phyloP scores from a whole-genome alignment of 257 asterid species.

The Solanum corneliomulleri region DNA sequence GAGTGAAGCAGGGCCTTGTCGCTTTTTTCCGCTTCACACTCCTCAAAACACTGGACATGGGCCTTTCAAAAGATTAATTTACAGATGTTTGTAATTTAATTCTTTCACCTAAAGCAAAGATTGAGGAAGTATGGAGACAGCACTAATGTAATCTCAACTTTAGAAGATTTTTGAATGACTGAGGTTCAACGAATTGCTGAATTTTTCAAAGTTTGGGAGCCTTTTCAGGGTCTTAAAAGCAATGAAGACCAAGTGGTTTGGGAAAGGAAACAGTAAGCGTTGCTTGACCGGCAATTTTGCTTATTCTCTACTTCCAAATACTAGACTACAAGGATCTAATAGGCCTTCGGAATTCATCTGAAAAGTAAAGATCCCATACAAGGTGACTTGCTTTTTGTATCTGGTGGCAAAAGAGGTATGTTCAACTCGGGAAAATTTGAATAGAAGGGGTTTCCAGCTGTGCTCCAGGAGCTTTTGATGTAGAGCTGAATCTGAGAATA shows the following conservation, averaged over 20 bases:
- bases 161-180: not conserved
- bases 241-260: not conserved
- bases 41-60: not conserved
- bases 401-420: not conserved
- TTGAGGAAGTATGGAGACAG: not conserved
- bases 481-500: not conserved
- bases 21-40: not conserved
- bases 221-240: not conserved
- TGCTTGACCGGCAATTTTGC: not conserved
- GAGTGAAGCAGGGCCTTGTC: no score
- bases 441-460: not conserved
- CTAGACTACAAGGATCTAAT: not conserved
- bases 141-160: not conserved
- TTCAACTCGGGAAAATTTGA: not conserved
- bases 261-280: not conserved
- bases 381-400: not conserved
- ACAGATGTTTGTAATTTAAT: not conserved
- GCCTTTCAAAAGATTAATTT: not conserved
- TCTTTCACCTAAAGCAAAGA: not conserved
- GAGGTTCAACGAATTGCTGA: not conserved
- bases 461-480: not conserved
- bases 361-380: not conserved
- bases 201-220: not conserved
- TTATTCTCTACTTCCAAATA: not conserved
- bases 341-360: not conserved